Percentiles rank a stretch among this genome's conserved stretches.
Evolutionary conservation across 257 asterid species (phyloP).

Genomic region (Thymus mandschuricus): DNA sequence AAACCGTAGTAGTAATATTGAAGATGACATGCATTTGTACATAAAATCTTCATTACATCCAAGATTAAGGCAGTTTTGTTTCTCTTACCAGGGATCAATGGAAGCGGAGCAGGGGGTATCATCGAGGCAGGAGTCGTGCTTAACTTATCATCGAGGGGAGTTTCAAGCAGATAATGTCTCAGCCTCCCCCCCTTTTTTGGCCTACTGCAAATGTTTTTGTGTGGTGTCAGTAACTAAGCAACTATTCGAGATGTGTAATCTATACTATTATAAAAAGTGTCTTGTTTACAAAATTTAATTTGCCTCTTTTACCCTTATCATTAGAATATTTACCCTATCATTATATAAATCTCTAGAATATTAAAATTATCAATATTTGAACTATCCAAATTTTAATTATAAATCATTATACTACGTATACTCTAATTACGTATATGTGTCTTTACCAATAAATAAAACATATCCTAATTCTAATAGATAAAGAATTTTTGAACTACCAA

Average conservation of each 20-base stretch:
- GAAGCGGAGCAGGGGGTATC: not conserved
- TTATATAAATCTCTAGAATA: too few species aligned
- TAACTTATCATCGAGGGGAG: not conserved
- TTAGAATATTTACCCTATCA: too few species aligned
- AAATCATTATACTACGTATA: too few species aligned
- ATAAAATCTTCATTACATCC: not conserved
- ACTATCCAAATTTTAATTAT: too few species aligned
- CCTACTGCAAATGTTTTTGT: not conserved
- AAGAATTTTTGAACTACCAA: too few species aligned
- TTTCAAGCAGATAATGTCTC: not conserved
- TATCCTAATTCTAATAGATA: too few species aligned
- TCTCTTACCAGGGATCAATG: not conserved
- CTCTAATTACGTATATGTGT: too few species aligned
- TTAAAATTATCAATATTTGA: too few species aligned
- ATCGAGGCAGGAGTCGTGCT: not conserved
- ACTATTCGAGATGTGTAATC: not conserved
- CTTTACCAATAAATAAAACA: too few species aligned
- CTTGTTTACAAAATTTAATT: too few species aligned
- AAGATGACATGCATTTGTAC: not conserved
- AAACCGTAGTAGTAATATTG: not conserved
- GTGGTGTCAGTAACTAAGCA: conserved; percentile 1
- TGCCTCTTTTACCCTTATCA: too few species aligned
- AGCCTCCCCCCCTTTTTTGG: not conserved
- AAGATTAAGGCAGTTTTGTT: not conserved
- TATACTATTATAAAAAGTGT: too few species aligned